phyloP scores from a whole-genome alignment of 495 filamentous ascomycete species.

The Aspergillus mulundensis region DNA sequence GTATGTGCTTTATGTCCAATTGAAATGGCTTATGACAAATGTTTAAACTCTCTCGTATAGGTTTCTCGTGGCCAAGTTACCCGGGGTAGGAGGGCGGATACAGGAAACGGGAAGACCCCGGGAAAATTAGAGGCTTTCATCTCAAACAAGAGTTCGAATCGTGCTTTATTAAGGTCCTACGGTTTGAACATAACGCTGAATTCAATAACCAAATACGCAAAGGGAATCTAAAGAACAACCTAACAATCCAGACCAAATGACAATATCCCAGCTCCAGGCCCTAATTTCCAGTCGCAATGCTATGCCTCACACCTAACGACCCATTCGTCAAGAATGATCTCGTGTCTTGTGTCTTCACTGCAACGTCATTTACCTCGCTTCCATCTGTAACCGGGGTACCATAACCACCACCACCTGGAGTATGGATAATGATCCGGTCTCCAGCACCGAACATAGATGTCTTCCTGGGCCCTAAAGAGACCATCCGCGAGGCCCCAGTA shows the following conservation, averaged over 20 bases:
- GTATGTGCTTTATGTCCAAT: too few relatives aligned
- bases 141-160: too few relatives aligned
- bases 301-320: constrained; percentile 9
- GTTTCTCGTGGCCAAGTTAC: too few relatives aligned
- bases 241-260: neutral
- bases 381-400: neutral
- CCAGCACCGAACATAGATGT: constrained; percentile 10
- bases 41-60: too few relatives aligned
- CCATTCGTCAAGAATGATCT: constrained; percentile 12
- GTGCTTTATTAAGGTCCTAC: too few relatives aligned
- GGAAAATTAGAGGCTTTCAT: too few relatives aligned
- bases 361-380: neutral
- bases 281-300: constrained; percentile 13
- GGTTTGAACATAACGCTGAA: too few relatives aligned
- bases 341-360: constrained; percentile 1
- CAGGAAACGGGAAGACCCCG: too few relatives aligned
- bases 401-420: constrained; percentile 13
- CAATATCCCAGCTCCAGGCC: neutral
- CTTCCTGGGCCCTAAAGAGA: constrained; percentile 12
- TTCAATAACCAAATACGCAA: neutral
- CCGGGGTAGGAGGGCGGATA: too few relatives aligned
- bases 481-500: constrained; percentile 4
- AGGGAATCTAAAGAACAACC: neutral
- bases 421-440: constrained; percentile 11
- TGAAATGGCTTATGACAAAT: too few relatives aligned